Percentiles rank a stretch among this genome's conserved stretches.
Evolutionary conservation across 2,329 filamentous ascomycete species (phyloP).

Genomic region (Arthrinium phaeospermum): DNA sequence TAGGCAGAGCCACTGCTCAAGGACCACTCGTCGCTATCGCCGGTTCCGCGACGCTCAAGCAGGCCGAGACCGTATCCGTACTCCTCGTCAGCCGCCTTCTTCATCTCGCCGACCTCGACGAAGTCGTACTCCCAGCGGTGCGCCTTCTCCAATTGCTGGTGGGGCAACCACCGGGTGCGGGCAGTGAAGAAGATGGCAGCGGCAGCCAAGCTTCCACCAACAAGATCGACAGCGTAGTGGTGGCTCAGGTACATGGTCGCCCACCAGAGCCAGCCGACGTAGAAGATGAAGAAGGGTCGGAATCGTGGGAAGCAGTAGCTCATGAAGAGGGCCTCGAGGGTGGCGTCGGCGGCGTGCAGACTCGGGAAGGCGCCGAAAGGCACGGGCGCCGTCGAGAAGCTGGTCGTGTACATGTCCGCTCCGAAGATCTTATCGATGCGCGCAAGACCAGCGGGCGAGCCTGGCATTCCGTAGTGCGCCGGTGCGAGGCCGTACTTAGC

Average conservation of each 20-base stretch:
- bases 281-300: conserved; percentile 78
- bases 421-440: conserved; percentile 90
- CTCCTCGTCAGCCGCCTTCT: conserved; percentile 36
- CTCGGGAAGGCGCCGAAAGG: conserved; percentile 97
- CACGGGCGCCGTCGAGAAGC: conserved; percentile 86
- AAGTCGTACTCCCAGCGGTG: conserved; percentile 97
- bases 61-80: conserved; percentile 26
- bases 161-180: conserved; percentile 80
- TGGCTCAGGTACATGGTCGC: conserved; percentile 98
- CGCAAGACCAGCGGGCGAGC: conserved; percentile 86
- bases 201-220: conserved; percentile 81
- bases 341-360: conserved; percentile 87
- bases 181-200: conserved; percentile 82
- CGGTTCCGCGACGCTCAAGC: conserved; percentile 22
- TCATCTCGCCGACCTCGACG: conserved; percentile 77
- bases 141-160: conserved; percentile 81
- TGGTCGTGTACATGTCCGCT: conserved; percentile 90
- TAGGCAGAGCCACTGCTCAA: conserved; percentile 25
- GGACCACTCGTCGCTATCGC: conserved; percentile 26
- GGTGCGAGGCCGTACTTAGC: conserved; percentile 89
- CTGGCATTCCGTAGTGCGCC: conserved; percentile 89
- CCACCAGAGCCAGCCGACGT: conserved; percentile 96
- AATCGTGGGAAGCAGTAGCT: conserved; percentile 88
- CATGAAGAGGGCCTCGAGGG: conserved; percentile 90
- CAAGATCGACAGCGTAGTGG: conserved; percentile 93